Conservation (phyloP, 768 basidiomycete genomes). For the Lactarius psammicola region DNA sequence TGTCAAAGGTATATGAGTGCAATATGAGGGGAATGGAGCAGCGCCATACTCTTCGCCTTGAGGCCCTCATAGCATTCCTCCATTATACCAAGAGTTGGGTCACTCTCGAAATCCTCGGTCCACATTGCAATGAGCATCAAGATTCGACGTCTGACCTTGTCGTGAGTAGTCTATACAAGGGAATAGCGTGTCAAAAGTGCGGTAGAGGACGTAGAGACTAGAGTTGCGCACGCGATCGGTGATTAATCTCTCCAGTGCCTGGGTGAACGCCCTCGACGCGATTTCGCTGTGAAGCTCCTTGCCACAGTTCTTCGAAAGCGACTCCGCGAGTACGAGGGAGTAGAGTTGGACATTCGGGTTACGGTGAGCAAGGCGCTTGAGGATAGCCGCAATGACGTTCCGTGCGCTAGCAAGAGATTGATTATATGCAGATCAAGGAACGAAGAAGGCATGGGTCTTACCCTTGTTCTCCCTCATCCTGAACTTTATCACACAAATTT, state of each 20-base stretch:
- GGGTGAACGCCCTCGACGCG: slow-evolving; percentile 86
- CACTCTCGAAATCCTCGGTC: slow-evolving; percentile 80
- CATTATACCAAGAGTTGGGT: slow-evolving; percentile 83
- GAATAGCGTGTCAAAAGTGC: slow-evolving; percentile 1
- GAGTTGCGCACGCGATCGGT: slow-evolving; percentile 67
- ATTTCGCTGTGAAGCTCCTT: slow-evolving; percentile 81
- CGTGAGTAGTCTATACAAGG: slow-evolving; percentile 74
- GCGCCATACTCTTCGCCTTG: slow-evolving; percentile 70
- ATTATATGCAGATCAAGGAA: slow-evolving; percentile 13
- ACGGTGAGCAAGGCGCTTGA: slow-evolving; percentile 90
- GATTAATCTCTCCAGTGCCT: slow-evolving; percentile 81
- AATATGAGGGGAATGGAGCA: not conserved
- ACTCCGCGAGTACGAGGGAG: slow-evolving; percentile 81
- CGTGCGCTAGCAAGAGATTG: slow-evolving; percentile 65
- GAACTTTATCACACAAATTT: slow-evolving; percentile 94
- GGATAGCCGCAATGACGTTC: slow-evolving; percentile 75
- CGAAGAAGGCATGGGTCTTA: slow-evolving; percentile 38
- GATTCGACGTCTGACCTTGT: slow-evolving; percentile 79
- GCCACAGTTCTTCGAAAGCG: slow-evolving; percentile 89
- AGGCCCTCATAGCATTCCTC: slow-evolving; percentile 82
- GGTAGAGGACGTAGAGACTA: slow-evolving; percentile 12
- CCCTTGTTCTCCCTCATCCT: slow-evolving; percentile 86
- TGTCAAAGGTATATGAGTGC: slow-evolving; percentile 32
- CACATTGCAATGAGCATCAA: slow-evolving; percentile 75
- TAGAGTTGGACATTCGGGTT: slow-evolving; percentile 97